These are phyloP conservation scores for Trametes cinnabarina DNA, from an alignment of 768 basidiomycete genomes.

Conservation along the genomic window DNA sequence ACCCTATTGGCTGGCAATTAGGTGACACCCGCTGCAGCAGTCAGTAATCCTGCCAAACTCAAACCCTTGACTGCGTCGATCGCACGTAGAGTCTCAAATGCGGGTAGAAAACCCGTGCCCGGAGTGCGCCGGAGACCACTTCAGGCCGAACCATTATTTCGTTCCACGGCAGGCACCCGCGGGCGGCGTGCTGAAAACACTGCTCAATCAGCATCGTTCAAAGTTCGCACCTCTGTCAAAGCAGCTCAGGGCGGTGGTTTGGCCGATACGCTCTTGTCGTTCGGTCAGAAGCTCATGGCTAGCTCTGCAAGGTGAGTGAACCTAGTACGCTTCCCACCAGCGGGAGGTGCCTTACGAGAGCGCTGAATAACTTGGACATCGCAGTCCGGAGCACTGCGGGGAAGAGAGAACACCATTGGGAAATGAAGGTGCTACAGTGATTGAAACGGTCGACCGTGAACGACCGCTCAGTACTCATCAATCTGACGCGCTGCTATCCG, in stretches of 20 bases:
- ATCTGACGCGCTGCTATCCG: background rate
- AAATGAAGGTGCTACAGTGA: background rate
- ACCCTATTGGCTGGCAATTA: slow-evolving; percentile 1
- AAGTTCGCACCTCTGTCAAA: slow-evolving; percentile 2
- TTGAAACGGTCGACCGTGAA: background rate
- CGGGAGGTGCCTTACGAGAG: background rate
- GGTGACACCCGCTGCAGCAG: slow-evolving; percentile 12
- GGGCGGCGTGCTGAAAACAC: background rate
- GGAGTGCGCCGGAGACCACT: slow-evolving; percentile 4
- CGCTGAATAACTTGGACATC: background rate
- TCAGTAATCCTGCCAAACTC: slow-evolving; percentile 15
- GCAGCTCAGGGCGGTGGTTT: slow-evolving; percentile 31
- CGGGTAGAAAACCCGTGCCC: slow-evolving; percentile 3
- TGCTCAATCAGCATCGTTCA: background rate
- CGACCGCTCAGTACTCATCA: background rate
- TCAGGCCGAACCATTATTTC: background rate
- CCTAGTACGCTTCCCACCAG: background rate
- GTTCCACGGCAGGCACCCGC: background rate
- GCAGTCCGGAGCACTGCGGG: slow-evolving; percentile 2
- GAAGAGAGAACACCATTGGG: background rate
- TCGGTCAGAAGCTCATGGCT: slow-evolving; percentile 35
- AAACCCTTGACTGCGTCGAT: slow-evolving; percentile 15
- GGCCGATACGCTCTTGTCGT: slow-evolving; percentile 49
- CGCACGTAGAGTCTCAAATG: slow-evolving; percentile 8
- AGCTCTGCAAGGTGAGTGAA: slow-evolving; percentile 8